Evolutionary conservation across 129 eudicot genomes (phyloP).

Genomic region (Helianthus tuberosus): DNA sequence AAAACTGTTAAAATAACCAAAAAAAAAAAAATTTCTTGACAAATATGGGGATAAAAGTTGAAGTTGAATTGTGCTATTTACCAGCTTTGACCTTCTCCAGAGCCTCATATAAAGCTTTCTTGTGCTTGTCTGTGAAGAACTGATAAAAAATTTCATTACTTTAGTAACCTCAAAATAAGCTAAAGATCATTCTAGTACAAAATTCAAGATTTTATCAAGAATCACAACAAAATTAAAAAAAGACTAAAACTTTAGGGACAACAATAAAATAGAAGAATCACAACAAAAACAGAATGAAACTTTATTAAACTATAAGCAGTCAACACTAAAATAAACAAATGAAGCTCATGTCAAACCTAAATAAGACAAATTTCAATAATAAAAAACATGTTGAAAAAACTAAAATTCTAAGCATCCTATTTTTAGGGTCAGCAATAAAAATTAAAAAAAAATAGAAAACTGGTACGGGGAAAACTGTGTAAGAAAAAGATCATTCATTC

Average conservation of each 20-base stretch:
- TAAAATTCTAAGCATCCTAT: no score
- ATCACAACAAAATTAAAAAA: background rate
- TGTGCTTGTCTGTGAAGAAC: conserved; percentile 65
- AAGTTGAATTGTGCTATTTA: conserved; percentile 13
- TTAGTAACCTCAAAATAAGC: conserved; percentile 16
- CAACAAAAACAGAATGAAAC: background rate
- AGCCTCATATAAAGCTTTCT: conserved; percentile 75
- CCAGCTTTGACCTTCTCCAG: conserved; percentile 90
- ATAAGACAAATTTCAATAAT: no score
- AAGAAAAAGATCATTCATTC: background rate
- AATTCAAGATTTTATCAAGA: conserved; percentile 6
- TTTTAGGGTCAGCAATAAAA: no score
- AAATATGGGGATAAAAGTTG: background rate
- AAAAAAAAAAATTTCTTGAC: background rate
- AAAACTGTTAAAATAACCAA: background rate
- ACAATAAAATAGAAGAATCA: no score
- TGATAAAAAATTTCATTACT: conserved; percentile 25
- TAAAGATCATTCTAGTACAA: background rate
- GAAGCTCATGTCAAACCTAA: no score
- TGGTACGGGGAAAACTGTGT: no score
- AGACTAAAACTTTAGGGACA: background rate
- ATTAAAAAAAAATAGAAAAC: no score
- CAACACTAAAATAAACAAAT: background rate
- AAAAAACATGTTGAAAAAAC: no score
- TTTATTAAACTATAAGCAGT: background rate